Base-by-base conservation (phyloP, 2,329 filamentous ascomycete genomes). In the Xylaria sp. region DNA sequence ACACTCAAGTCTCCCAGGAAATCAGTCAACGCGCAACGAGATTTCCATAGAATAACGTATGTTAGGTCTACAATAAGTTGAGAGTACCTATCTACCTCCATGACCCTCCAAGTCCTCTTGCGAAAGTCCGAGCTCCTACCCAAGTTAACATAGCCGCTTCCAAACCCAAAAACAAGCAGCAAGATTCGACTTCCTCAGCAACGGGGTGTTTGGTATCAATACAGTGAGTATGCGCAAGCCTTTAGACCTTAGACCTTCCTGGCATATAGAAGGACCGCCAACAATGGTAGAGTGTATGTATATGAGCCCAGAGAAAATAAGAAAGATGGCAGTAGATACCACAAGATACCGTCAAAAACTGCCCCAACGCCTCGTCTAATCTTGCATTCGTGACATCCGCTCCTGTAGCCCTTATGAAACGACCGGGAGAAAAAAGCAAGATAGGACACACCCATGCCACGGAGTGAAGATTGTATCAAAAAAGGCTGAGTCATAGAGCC, bases 311-410 rank as follows among this genome's bases (percentile, higher is more conserved):
- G 15, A 58, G 18, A 55, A 58, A n/a, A 37, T 31, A 60, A 34
- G 23, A 48, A 50, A 52, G 10, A 64, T 46, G 37, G 41, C 31
- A 18, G 18, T 25, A 57, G 44, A 62, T 61, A 66, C 54, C 59
- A 67, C 39, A 44, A 48, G 28, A 60, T 52, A 66, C 67, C 59
- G 23, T 46, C 37, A 57, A 56, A 56, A 64, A 3, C 6, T 9
- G 39, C 66, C 66, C 68, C 60, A 72, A 69, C 70, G 68, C 70
- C 70, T 72, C 65, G 62, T 66, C 67, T 70, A 63, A 66, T 69
- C 71, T 69, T 60, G 55, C 69, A 60, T 56, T 55, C 54, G 52
- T 61, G 51, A 50, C 41, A 54, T 51, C 51, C 58, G 12, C 63
- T 56, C 37, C 56, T 31, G 44, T 44, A 55, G 44, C 56, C 51